Conservation (phyloP, 306 rosid species). For the Citrullus mucosospermus region DNA sequence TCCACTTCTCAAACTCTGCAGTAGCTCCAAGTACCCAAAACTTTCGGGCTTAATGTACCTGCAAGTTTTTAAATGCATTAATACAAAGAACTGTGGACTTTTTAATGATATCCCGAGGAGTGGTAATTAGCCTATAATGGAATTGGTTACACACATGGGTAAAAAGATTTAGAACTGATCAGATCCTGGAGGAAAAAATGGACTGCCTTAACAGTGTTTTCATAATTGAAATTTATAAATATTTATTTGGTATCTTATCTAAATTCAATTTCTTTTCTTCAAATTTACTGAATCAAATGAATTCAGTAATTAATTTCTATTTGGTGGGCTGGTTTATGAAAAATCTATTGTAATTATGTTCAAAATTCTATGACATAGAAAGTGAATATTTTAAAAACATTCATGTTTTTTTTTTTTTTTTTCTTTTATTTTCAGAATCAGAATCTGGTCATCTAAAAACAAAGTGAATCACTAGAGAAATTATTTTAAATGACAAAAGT, state of each 20-base stretch:
- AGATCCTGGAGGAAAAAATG: neutral
- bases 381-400: too few species aligned
- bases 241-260: neutral
- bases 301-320: too few species aligned
- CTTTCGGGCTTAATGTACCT: slow-evolving; percentile 57
- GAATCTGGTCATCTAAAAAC: neutral
- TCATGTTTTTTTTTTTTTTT: neutral
- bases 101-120: neutral
- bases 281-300: neutral
- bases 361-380: too few species aligned
- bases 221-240: too few species aligned
- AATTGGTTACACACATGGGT: neutral
- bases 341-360: too few species aligned
- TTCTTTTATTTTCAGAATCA: neutral
- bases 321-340: neutral
- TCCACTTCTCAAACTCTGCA: slow-evolving; percentile 55
- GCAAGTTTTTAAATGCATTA: slow-evolving; percentile 10
- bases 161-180: neutral
- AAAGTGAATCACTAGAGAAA: neutral
- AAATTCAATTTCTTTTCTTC: neutral
- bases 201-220: neutral
- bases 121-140: neutral
- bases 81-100: neutral
- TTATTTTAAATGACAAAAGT: too few species aligned
- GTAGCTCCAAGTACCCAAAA: slow-evolving; percentile 60